A percentile compares a stretch with the other conserved stretches of the same genome.
These are phyloP conservation scores for Ambrosia trifida DNA, from an alignment of 129 eudicot genomes.

Conservation along the genomic window DNA sequence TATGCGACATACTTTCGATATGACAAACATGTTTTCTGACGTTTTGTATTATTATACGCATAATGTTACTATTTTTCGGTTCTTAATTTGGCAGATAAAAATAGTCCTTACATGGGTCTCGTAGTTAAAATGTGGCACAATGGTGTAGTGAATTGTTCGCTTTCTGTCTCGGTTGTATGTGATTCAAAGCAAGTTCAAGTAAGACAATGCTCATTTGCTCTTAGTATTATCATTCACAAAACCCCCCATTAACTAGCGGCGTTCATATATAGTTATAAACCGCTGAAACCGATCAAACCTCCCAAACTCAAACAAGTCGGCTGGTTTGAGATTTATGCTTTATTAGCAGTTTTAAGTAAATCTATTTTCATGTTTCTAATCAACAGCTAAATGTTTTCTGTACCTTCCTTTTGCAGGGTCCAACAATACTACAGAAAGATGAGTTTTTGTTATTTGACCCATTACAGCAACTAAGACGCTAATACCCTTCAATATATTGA, in stretches of 20 bases:
- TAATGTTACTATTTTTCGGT: constrained; percentile 5
- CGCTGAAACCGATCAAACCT: no score
- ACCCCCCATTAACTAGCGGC: no score
- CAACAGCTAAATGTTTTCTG: neutral
- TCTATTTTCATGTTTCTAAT: constrained; percentile 2
- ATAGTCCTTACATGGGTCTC: constrained; percentile 59
- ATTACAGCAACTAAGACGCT: no score
- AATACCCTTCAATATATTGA: no score
- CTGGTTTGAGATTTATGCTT: no score
- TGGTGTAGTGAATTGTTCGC: constrained; percentile 54
- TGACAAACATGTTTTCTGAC: neutral
- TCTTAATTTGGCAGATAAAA: constrained; percentile 49
- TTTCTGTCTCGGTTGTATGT: constrained; percentile 70
- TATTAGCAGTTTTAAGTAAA: no score
- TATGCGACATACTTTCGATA: neutral
- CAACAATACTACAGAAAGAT: constrained; percentile 41
- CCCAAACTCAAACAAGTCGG: no score
- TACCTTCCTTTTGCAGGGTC: constrained; percentile 51
- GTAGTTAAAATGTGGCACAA: constrained; percentile 50
- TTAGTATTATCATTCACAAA: no score
- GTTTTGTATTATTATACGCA: no score
- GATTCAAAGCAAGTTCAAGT: constrained; percentile 58
- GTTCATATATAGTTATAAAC: no score
- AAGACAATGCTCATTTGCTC: constrained; percentile 20
- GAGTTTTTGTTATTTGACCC: constrained; percentile 61